Percentiles rank a stretch among this genome's conserved stretches.
Conservation (phyloP, 495 filamentous ascomycete species). For the Xylaria telfairii region DNA sequence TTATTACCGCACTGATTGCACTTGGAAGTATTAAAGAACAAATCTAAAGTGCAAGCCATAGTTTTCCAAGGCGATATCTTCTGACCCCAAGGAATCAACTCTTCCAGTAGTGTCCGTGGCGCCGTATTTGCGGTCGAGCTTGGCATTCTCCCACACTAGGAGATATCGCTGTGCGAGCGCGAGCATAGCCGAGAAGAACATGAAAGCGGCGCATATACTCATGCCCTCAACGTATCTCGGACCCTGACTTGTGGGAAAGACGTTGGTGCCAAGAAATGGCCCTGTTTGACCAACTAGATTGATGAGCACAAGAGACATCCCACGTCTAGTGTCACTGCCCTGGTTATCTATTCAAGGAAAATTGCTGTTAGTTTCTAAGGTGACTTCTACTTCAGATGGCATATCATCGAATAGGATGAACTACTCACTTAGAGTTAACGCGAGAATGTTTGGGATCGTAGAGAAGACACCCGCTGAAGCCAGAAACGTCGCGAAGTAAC, state of each 20-base stretch:
- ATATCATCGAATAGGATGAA: not conserved
- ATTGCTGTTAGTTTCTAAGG: constrained; percentile 7
- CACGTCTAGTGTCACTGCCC: constrained; percentile 67
- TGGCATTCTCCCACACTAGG: constrained; percentile 65
- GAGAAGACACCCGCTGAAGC: constrained; percentile 70
- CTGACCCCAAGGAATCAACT: not conserved
- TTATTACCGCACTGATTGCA: not conserved
- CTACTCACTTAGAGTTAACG: constrained; percentile 62
- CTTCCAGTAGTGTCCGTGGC: constrained; percentile 5
- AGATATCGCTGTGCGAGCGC: constrained; percentile 60
- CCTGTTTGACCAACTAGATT: constrained; percentile 71
- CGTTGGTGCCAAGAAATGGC: constrained; percentile 69
- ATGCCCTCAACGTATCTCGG: constrained; percentile 67
- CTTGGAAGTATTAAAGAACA: constrained; percentile 31
- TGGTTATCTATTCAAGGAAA: constrained; percentile 57
- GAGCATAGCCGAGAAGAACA: constrained; percentile 65
- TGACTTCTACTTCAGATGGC: not conserved
- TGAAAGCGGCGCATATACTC: constrained; percentile 68
- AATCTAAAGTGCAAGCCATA: constrained; percentile 47
- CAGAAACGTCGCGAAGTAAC: constrained; percentile 70
- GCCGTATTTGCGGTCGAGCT: constrained; percentile 37
- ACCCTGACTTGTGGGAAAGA: constrained; percentile 62
- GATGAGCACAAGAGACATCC: constrained; percentile 69
- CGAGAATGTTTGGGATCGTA: constrained; percentile 67
- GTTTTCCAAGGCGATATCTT: constrained; percentile 38